Base-by-base conservation (phyloP, 306 rosid species). In the Sechiopsis laciniata region DNA sequence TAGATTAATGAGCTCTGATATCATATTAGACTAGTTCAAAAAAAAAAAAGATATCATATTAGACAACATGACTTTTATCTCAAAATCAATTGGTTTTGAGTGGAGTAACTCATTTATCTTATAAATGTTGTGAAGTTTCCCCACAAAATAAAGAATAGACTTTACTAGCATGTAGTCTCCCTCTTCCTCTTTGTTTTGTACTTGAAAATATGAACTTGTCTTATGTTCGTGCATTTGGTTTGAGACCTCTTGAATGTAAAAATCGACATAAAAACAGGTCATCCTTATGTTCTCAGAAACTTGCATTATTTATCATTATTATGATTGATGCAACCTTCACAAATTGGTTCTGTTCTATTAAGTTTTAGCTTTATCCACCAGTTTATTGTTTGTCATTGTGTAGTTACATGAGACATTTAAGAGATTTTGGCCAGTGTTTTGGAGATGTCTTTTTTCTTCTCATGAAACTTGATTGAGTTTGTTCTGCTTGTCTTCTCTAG, bases 401-500 rank as follows among this genome's bases (percentile, higher is more conserved):
- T 64, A 67, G 72, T 22, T 67, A 42, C 35, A 11, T 14, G 5
- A 0, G 65, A 24, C 3, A 61, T 29, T 5, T 12, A 6, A 10
- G 45, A 29, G 35, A 12, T 21, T 10, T 51, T 15, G 29, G 32
- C 56, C 40, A 22, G 21, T 69, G 57, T 50, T 68, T 48, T 68
- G 72, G 37, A 20, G 29, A 37, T 67, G 54, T 68, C 7, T 12
- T 21, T 11, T 68, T 65, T 64, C 54, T 65, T 65, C 29, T 42
- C 55, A 66, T 48, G 19, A 60, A 52, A 51, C 15, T 20, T 70
- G 60, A 70, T 26, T 26, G 40, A 21, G 7, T 15, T 70, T 52
- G 40, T 51, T 70, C 48, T 70, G 21, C 60, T 70, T 70, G 46
- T 70, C n/a, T 50, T 37, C 26, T 70, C 58, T 16, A 70, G 60